A percentile compares a stretch with the other conserved stretches of the same genome.
Conservation (phyloP, 2,329 filamentous ascomycete species). For the Aspergillus awamori region DNA sequence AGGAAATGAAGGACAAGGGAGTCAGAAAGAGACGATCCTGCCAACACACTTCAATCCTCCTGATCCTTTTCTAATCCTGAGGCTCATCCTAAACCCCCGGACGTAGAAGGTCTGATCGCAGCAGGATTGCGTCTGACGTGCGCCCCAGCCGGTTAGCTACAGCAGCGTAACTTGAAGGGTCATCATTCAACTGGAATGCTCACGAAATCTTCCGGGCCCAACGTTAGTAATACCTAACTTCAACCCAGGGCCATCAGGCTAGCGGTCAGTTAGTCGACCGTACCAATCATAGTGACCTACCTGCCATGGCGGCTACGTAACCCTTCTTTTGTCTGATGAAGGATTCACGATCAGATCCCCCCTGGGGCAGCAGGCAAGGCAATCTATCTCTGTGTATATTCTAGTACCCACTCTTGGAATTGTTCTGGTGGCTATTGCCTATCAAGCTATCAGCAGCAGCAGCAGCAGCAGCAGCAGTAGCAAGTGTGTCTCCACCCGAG, state of each 20-base stretch:
- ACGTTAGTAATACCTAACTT: not conserved
- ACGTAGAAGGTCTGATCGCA: slow-evolving; percentile 7
- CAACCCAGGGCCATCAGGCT: not conserved
- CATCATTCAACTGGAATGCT: not conserved
- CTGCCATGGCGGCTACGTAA: not conserved
- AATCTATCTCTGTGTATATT: not conserved
- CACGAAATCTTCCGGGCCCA: not conserved
- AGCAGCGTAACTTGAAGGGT: not conserved
- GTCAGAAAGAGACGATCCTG: not conserved
- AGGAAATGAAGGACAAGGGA: not conserved
- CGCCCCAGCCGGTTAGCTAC: slow-evolving; percentile 8
- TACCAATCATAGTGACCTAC: not conserved
- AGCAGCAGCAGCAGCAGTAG: not conserved
- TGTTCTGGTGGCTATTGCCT: not conserved
- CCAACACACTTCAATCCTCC: slow-evolving; percentile 3
- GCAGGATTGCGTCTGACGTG: slow-evolving; percentile 10
- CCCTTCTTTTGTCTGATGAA: not conserved
- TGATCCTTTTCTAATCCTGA: not conserved
- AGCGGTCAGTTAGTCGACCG: not conserved
- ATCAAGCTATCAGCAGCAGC: not conserved
- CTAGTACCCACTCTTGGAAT: not conserved
- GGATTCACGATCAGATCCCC: not conserved
- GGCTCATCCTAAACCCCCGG: not conserved
- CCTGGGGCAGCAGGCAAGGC: not conserved
- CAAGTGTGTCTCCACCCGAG: not conserved